These are phyloP conservation scores for Cryptococcus sp. DNA, from an alignment of 1,284 basidiomycete species.

Conservation along the genomic window DNA sequence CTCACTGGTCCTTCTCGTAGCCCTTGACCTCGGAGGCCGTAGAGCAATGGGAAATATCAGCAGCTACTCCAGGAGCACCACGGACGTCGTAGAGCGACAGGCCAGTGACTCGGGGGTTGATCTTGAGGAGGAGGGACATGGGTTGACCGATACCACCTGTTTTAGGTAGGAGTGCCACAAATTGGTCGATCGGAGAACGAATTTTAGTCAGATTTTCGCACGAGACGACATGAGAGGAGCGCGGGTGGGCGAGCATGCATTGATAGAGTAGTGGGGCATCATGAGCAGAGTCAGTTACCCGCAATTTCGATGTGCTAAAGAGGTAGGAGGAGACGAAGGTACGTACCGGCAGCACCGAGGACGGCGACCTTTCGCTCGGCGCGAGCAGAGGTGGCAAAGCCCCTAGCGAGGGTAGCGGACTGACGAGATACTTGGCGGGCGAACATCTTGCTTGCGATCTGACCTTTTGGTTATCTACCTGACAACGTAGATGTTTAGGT, in stretches of 20 bases:
- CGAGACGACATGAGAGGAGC: too few relatives aligned
- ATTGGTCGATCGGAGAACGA: not conserved
- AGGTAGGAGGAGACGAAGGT: not conserved
- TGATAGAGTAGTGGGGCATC: not conserved
- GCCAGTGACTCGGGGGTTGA: conserved; percentile 76
- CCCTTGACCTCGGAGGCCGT: conserved; percentile 62
- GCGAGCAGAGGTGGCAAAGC: conserved; percentile 51
- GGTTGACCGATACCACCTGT: conserved; percentile 78
- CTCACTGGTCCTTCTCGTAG: conserved; percentile 56
- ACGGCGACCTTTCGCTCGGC: conserved; percentile 51
- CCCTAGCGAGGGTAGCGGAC: conserved; percentile 37
- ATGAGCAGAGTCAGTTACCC: not conserved
- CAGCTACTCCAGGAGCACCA: conserved; percentile 93
- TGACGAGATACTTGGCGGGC: conserved; percentile 33
- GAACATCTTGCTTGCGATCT: conserved; percentile 33
- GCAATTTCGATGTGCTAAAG: not conserved
- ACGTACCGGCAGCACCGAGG: conserved; percentile 50
- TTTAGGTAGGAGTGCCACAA: not conserved
- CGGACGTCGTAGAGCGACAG: conserved; percentile 94
- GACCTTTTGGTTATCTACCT: conserved; percentile 6
- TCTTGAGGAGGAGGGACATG: conserved; percentile 84
- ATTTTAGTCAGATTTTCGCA: too few relatives aligned
- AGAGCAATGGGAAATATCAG: conserved; percentile 87
- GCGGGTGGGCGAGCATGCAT: not conserved
- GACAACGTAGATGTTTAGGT: too few relatives aligned